Base-by-base conservation (phyloP, 352 stramenopile genomes). In the Phytophthora tentaculata region DNA sequence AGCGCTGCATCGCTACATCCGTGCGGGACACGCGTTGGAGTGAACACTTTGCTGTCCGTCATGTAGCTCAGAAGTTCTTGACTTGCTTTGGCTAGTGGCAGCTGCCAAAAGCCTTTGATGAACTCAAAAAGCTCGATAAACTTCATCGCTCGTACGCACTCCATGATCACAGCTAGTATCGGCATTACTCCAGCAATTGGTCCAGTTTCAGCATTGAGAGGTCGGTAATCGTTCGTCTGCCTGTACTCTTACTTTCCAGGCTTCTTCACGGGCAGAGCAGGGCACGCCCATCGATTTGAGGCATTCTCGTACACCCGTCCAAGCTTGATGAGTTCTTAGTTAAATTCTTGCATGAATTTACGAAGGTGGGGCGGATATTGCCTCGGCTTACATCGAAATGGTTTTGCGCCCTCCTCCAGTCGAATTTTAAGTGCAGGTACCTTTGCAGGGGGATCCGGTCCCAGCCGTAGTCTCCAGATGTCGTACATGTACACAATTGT, bases 401-500 rank as follows among this genome's bases (percentile, higher is more conserved):
- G 48, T 6, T 1, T 39, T 3, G 23, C 24, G 23, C 9, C 24
- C 23, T 41, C 26, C 8, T 26, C 26, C n/a, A 55, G 5, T 43
- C 16, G 9, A 4, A 39, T 3, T 5, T 61, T 14, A 2, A 52
- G 22, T n/a, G 54, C 39, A 19, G 39, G 22, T 26, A 61, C 54
- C 43, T 29, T 47, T 0, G 54, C 54, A 19, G 57, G 47, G 17
- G 57, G 57, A n/a, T 64, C 47, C 2, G 50, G 37, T 9, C 45
- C 43, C 0, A 56, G 45, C 3, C 28, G 5, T 2, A 56, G 3
- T 1, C 44, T 13, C 56, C 44, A 63, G 13, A 56, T 47, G 44
- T 63, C 56, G 20, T 63, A 63, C 45, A 41, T 56, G 44, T 63
- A 43, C 0, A 56, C 56, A 43, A 63, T 63, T 10, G 20, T 41